Conservation (phyloP, 352 stramenopile genomes). For the Globisporangium orthogonon region DNA sequence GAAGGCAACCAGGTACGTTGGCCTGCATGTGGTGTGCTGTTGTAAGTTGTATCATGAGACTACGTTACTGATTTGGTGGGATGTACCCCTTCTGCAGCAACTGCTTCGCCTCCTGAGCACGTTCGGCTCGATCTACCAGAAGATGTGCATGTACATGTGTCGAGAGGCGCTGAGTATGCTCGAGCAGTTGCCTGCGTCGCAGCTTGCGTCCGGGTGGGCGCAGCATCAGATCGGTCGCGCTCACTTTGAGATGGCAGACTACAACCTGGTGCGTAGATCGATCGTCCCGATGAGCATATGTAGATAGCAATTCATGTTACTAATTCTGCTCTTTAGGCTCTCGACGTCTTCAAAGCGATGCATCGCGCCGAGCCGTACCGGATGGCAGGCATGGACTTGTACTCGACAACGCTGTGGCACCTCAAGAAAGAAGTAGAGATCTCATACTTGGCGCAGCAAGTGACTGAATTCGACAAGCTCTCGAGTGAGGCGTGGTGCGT, state of each 20-base stretch:
- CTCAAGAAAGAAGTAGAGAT: constrained; percentile 97
- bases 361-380: constrained; percentile 88
- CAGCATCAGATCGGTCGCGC: constrained; percentile 91
- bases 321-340: constrained; percentile 35
- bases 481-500: constrained; percentile 94
- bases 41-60: background rate
- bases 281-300: no score
- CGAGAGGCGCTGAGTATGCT: constrained; percentile 87
- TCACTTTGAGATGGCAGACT: constrained; percentile 96
- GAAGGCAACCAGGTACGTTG: constrained; percentile 9
- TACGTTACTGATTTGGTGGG: background rate
- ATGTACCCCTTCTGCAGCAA: constrained; percentile 14
- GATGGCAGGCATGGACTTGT: constrained; percentile 92
- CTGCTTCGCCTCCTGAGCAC: constrained; percentile 53
- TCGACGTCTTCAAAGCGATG: constrained; percentile 88
- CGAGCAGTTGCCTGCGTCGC: constrained; percentile 66
- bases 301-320: no score
- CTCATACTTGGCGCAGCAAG: constrained; percentile 93
- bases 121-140: constrained; percentile 72
- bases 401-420: constrained; percentile 96
- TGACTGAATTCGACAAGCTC: constrained; percentile 90
- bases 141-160: constrained; percentile 74
- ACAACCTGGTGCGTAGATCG: constrained; percentile 42
- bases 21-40: no score
- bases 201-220: constrained; percentile 91